Evolutionary conservation across 2,329 filamentous ascomycete species (phyloP), one percentile per base, ranked within the genome.

Genomic region (Claviceps sp.): DNA sequence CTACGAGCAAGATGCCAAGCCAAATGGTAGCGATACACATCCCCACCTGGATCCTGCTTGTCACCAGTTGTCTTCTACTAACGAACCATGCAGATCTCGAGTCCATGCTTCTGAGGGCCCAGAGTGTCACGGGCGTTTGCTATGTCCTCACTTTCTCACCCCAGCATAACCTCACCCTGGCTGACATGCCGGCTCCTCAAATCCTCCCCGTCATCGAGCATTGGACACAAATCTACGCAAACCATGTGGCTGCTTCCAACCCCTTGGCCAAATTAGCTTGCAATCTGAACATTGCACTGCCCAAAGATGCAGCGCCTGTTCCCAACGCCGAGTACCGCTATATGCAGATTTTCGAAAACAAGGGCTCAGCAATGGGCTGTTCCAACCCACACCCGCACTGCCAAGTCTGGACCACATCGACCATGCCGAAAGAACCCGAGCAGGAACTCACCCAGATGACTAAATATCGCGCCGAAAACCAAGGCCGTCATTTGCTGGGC

Each of bases 291-390:
- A 63, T 77, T 7, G 64, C 67, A 2, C 60, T 73, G 64, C 47
- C 61, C 37, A 65, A 57, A 18, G 65, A 69, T 5, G 63, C 62
- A 13, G 63, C 65, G 9, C 68, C 68, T 5, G 45, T 60, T 1
- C 84, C 88, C 4, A 81, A 76, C 50, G 78, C 86, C 50, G 88
- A 95, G 68, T 88, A 95, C 61, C 81, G 86, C 51, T 97, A 95
- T 71, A 96, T 98, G 90, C 93, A 98, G 66, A 97, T 98, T 57
- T 98, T 98, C 57, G 93, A 98, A 72, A 98, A 98, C 74, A 98
- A 98, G 71, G 93, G 93, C 50, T 82, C 86, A 1, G 88, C 91
- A 11, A 98, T 98, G 93, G 93, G 93, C 50, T 98, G 93, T 73
- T 97, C 91, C 1, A 98, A 98, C 67, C 93, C 93, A 1, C 93